A percentile compares a stretch with the other conserved stretches of the same genome.
These are phyloP conservation scores for Conringia planisiliqua DNA, from an alignment of 345 rosid species.

Conservation along the genomic window DNA sequence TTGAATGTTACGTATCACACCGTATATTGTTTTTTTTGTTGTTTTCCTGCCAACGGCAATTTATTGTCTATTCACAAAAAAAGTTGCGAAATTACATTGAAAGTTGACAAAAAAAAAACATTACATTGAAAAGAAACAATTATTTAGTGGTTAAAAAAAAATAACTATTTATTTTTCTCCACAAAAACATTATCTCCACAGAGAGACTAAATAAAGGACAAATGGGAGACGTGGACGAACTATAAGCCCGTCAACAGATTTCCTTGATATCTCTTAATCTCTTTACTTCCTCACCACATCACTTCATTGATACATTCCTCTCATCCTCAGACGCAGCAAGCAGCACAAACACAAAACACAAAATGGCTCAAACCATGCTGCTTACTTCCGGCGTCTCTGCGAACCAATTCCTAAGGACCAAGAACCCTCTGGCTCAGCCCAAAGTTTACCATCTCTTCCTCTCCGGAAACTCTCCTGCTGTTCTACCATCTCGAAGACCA, in stretches of 20 bases:
- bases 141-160: background rate
- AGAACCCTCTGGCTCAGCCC: conserved; percentile 48
- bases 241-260: conserved; percentile 44
- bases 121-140: background rate
- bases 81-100: background rate
- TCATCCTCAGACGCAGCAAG: conserved; percentile 1
- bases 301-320: background rate
- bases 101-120: too few species aligned
- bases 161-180: conserved; percentile 8
- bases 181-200: conserved; percentile 34
- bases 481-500: conserved; percentile 18
- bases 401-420: conserved; percentile 41
- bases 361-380: conserved; percentile 87
- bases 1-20: background rate
- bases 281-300: conserved; percentile 42
- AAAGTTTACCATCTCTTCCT: conserved; percentile 49
- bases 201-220: background rate
- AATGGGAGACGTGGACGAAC: conserved; percentile 55
- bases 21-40: background rate
- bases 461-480: conserved; percentile 32
- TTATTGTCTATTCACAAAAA: background rate
- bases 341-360: background rate
- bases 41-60: background rate
- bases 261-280: conserved; percentile 31
- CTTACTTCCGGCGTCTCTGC: conserved; percentile 66